Conservation (phyloP, 148 eudicot species). For the Drosera capensis region DNA sequence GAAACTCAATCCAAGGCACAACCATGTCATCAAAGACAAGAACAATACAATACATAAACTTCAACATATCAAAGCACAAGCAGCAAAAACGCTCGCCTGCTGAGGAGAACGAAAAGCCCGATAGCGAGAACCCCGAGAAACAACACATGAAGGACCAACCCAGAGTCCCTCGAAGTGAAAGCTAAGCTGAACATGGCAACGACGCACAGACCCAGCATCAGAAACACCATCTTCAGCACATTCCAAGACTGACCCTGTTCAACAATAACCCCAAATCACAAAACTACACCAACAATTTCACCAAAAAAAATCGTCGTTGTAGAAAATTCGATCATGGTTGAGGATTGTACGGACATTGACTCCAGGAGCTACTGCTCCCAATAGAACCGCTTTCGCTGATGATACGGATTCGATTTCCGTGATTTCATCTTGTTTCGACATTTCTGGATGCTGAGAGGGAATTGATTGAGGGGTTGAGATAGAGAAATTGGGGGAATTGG, state of each 20-base stretch:
- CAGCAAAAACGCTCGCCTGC: slow-evolving; percentile 22
- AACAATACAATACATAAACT: too few species aligned
- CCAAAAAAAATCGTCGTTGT: neutral
- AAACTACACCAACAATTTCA: neutral
- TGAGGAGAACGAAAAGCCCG: slow-evolving; percentile 66
- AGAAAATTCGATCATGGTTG: slow-evolving; percentile 3
- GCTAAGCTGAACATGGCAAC: slow-evolving; percentile 64
- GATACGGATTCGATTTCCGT: slow-evolving; percentile 24
- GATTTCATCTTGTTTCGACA: too few species aligned
- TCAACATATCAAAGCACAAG: neutral
- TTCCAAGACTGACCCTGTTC: slow-evolving; percentile 80
- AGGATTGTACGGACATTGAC: slow-evolving; percentile 45
- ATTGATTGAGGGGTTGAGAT: too few species aligned
- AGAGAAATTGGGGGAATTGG: too few species aligned
- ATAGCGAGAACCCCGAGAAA: slow-evolving; percentile 56
- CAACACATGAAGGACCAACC: slow-evolving; percentile 61
- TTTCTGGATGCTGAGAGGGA: too few species aligned
- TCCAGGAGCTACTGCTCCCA: slow-evolving; percentile 85
- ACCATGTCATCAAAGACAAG: too few species aligned
- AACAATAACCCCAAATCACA: slow-evolving; percentile 10
- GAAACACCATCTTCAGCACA: slow-evolving; percentile 53
- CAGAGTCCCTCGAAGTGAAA: slow-evolving; percentile 54
- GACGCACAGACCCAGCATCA: slow-evolving; percentile 66
- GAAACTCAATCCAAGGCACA: too few species aligned
- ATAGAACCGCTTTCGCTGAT: slow-evolving; percentile 59